Conservation (phyloP, 495 filamentous ascomycete species). For the Penicilliopsis zonata region DNA sequence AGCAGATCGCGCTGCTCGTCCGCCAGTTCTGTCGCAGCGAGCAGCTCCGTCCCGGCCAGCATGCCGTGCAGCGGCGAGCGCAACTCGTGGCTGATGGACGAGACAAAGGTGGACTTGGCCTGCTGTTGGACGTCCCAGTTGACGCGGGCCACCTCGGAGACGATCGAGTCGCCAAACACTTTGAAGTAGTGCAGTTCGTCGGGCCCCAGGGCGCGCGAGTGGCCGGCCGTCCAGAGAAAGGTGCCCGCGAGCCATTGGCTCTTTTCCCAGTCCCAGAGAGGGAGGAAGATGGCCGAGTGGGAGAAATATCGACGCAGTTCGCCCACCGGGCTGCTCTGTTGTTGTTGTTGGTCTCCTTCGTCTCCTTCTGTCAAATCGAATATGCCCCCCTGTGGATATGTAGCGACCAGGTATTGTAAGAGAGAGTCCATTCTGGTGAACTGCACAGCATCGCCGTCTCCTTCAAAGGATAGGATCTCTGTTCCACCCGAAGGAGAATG, state of each 20-base stretch:
- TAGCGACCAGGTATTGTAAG: too few relatives aligned
- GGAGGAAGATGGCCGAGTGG: conserved; percentile 42
- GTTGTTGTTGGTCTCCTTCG: too few relatives aligned
- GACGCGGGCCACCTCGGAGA: conserved; percentile 46
- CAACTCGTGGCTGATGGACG: conserved; percentile 62
- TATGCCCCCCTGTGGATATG: too few relatives aligned
- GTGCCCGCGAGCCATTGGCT: conserved; percentile 51
- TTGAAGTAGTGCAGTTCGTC: conserved; percentile 43
- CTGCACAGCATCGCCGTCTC: too few relatives aligned
- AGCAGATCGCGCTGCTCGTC: conserved; percentile 43
- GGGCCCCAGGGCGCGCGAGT: conserved; percentile 22
- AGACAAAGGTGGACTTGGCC: conserved; percentile 59
- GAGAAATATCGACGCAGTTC: too few relatives aligned
- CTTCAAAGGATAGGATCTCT: too few relatives aligned
- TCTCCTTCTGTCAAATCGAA: too few relatives aligned
- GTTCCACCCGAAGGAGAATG: too few relatives aligned
- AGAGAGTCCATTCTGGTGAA: too few relatives aligned
- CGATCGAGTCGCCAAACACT: conserved; percentile 48
- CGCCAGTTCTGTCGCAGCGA: conserved; percentile 41
- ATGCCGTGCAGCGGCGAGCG: conserved; percentile 62
- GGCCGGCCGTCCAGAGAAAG: conserved; percentile 42
- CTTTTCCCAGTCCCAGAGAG: conserved; percentile 49
- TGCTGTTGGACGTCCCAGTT: conserved; percentile 35
- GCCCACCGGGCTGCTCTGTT: too few relatives aligned
- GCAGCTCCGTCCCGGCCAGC: conserved; percentile 50